These are phyloP conservation scores for Cladophialophora psammophila DNA, from an alignment of 2,329 filamentous ascomycete species.

Conservation along the genomic window DNA sequence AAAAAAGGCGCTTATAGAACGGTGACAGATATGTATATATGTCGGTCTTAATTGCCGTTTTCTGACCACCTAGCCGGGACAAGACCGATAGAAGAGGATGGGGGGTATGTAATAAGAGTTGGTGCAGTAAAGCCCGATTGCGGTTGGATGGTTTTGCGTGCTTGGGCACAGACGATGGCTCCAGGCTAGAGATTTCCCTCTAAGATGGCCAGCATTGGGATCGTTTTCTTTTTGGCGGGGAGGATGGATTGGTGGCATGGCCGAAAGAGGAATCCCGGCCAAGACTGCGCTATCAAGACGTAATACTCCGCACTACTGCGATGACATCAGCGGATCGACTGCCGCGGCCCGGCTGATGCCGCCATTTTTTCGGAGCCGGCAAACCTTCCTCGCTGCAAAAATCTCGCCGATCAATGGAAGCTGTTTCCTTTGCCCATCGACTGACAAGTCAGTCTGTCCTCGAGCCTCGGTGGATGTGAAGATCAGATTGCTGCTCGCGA, in stretches of 20 bases:
- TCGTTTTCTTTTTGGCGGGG: slow-evolving; percentile 8
- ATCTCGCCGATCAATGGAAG: slow-evolving; percentile 12
- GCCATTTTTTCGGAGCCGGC: slow-evolving; percentile 6
- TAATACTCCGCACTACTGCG: background rate
- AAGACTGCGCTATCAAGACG: background rate
- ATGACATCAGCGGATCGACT: slow-evolving; percentile 5
- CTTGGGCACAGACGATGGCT: background rate
- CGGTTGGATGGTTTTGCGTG: background rate
- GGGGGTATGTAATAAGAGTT: background rate
- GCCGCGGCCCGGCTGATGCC: background rate
- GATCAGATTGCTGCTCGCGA: slow-evolving; percentile 28
- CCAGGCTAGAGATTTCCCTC: background rate
- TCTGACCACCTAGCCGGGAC: background rate
- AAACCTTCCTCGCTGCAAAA: slow-evolving; percentile 20
- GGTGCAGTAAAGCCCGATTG: background rate
- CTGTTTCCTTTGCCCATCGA: background rate
- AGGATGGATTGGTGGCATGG: background rate
- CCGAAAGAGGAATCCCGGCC: slow-evolving; percentile 21
- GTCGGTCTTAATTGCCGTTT: background rate
- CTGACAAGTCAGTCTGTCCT: background rate
- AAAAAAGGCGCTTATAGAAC: background rate
- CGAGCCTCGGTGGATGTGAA: slow-evolving; percentile 3
- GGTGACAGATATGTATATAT: background rate
- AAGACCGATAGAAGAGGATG: background rate
- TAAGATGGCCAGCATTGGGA: background rate